phyloP scores from a whole-genome alignment of 192 early-diverging fungal genomes.

The Mortierella antarctica region DNA sequence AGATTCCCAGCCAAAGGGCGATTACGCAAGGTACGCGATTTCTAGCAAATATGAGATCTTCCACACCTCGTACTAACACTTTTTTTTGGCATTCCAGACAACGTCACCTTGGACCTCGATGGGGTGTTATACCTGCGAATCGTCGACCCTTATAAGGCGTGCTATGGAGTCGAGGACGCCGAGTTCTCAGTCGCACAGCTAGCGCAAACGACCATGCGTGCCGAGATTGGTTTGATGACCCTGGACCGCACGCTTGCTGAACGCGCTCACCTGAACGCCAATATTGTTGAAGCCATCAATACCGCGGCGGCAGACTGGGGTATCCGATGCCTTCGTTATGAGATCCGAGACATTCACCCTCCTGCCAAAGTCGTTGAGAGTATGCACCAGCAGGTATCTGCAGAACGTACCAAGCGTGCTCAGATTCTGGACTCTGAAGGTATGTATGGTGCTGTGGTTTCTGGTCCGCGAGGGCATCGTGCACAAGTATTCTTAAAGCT shows the following conservation, averaged over 20 bases:
- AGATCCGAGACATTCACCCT: constrained; percentile 96
- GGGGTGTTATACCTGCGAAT: constrained; percentile 97
- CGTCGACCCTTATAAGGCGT: constrained; percentile 92
- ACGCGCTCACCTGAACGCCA: constrained; percentile 90
- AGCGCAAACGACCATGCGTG: constrained; percentile 99
- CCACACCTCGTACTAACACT: neutral
- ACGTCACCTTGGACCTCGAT: constrained; percentile 95
- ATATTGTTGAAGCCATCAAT: constrained; percentile 97
- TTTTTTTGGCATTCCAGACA: constrained; percentile 67
- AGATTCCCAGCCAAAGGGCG: constrained; percentile 89
- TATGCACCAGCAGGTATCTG: constrained; percentile 98
- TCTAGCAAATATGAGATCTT: neutral
- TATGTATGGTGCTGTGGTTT: neutral
- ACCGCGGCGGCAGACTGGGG: constrained; percentile 95
- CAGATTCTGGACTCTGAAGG: constrained; percentile 91
- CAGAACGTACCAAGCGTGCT: constrained; percentile 95
- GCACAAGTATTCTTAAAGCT: too few species aligned
- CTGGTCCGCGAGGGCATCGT: neutral
- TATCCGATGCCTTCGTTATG: constrained; percentile 94
- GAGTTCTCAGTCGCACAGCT: constrained; percentile 96
- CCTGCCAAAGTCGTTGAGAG: constrained; percentile 93
- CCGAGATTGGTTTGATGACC: constrained; percentile 98
- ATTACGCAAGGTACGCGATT: constrained; percentile 79
- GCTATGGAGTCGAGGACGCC: constrained; percentile 94
- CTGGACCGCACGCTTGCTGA: constrained; percentile 95